Evolutionary conservation across 129 eudicot species (phyloP).

Genomic region (Sambucus nigra): DNA sequence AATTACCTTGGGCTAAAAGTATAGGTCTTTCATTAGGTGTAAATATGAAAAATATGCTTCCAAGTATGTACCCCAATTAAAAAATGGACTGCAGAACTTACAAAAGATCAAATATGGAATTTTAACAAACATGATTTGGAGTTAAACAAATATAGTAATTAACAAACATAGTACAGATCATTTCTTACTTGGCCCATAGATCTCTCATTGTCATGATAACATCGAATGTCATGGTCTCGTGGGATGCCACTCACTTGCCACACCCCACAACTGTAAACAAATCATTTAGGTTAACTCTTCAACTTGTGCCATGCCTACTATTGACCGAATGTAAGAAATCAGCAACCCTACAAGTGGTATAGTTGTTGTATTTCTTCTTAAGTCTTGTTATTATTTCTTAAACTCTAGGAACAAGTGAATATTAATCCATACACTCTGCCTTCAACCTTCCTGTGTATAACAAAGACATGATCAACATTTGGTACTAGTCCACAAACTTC

Average conservation of each 20-base stretch:
- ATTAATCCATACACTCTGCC: neutral
- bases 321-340: neutral
- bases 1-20: no score
- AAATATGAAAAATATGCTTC: no score
- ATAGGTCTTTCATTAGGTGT: no score
- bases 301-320: neutral
- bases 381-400: no score
- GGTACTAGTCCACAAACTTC: neutral
- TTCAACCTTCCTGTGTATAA: no score
- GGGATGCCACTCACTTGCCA: neutral
- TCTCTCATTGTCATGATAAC: neutral
- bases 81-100: no score
- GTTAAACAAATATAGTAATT: no score
- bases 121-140: no score
- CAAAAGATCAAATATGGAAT: no score
- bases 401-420: neutral
- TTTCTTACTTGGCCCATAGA: neutral
- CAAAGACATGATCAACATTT: neutral
- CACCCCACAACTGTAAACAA: neutral
- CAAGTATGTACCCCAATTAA: no score
- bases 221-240: neutral
- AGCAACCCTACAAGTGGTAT: neutral
- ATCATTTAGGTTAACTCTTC: neutral
- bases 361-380: no score
- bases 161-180: no score